Evolutionary conservation across 2,329 filamentous ascomycete species (phyloP), one percentile per base, ranked within the genome.

Genomic region (Kalaharituber pfeilii): DNA sequence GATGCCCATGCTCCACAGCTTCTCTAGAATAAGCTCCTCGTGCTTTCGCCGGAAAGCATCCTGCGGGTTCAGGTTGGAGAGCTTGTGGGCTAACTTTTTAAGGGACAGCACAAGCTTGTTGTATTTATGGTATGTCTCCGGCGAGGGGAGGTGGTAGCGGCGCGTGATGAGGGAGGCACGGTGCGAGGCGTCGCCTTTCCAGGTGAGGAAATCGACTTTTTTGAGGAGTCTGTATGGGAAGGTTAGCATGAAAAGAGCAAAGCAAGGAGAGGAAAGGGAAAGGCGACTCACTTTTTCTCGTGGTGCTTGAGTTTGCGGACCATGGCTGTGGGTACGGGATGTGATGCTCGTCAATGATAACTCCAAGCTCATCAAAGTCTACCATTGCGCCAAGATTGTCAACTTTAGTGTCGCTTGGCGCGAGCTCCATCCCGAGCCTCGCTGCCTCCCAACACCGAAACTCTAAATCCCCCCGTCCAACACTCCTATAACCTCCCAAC

Each of bases 221-320:
- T 77, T 75, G 61, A 96, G 79, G 67, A 96, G 83, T 62, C 71
- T 73, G 56, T 49, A 25, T 39, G 42, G 42, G 50, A 45, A 51
- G 49, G 36, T 55, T 25, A 56, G 29, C n/a, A 15, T 20, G 50
- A 30, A 51, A 26, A 25, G n/a, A n/a, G 25, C 51, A 50, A 24
- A 15, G n/a, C n/a, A n/a, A n/a, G 49, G 25, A 20, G 49, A 20
- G 45, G 24, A 30, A 20, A 36, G 9, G 49, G 36, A 15, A 27
- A 29, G 49, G n/a, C n/a, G n/a, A 64, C 65, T 51, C 60, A 73
- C 76, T 91, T 93, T 68, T 91, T 80, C 80, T 98, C 91, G 71
- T 95, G 89, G 71, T 94, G 79, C 72, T 95, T 96, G 67, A 98
- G 80, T 74, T 94, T 87, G 64, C 91, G 83, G 63, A 94, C 86